These are phyloP conservation scores for Cairneyella variabilis DNA, from an alignment of 495 filamentous ascomycete species.

Conservation along the genomic window DNA sequence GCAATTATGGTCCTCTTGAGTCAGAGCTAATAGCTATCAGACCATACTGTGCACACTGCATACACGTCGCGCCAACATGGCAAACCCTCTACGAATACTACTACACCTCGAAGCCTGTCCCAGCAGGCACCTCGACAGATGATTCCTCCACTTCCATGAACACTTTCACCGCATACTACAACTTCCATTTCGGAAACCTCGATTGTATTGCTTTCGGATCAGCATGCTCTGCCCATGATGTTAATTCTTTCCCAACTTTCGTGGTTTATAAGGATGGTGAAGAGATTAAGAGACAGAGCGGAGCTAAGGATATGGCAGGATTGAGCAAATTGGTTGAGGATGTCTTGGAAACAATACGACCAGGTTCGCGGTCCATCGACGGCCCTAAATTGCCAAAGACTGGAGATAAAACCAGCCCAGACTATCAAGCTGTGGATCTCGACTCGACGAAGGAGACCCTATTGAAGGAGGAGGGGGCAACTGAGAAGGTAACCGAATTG, in stretches of 20 bases:
- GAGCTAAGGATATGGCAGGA: slow-evolving; percentile 54
- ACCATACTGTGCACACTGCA: slow-evolving; percentile 74
- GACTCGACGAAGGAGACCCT: not conserved
- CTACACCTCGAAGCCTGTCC: slow-evolving; percentile 77
- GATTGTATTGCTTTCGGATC: slow-evolving; percentile 82
- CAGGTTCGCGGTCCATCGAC: slow-evolving; percentile 68
- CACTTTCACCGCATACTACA: slow-evolving; percentile 66
- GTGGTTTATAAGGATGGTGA: slow-evolving; percentile 81
- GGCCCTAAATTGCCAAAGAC: slow-evolving; percentile 60
- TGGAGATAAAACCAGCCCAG: slow-evolving; percentile 34
- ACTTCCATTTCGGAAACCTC: slow-evolving; percentile 82
- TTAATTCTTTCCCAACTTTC: slow-evolving; percentile 69
- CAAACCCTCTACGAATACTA: slow-evolving; percentile 96
- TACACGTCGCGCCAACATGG: slow-evolving; percentile 74
- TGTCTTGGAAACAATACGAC: slow-evolving; percentile 69
- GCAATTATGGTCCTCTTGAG: not conserved
- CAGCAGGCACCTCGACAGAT: slow-evolving; percentile 18
- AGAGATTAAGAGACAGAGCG: slow-evolving; percentile 54
- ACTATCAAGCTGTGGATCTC: slow-evolving; percentile 12
- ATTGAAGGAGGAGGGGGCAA: slow-evolving; percentile 1
- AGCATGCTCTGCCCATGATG: slow-evolving; percentile 60
- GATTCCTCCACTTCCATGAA: slow-evolving; percentile 26
- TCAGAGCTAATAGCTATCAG: slow-evolving; percentile 4
- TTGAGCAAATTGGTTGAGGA: slow-evolving; percentile 71
- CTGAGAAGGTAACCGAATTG: slow-evolving; percentile 16